These are phyloP conservation scores for Rhizomucor pusillus DNA, from an alignment of 371 early-diverging fungal genomes.

Conservation along the genomic window DNA sequence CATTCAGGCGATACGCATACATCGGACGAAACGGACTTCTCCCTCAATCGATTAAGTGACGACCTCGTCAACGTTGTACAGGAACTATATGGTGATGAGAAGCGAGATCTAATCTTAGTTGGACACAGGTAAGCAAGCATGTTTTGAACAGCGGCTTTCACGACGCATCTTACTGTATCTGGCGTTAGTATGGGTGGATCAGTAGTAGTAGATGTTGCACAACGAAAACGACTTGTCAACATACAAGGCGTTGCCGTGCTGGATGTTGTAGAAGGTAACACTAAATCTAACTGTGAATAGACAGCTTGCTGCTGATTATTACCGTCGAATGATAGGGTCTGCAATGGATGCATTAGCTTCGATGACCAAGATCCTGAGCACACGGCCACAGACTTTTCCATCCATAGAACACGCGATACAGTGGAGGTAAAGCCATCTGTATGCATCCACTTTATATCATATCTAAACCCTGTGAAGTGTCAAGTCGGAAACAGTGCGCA, in stretches of 20 bases:
- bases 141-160: not conserved
- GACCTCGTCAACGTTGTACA: conserved; percentile 60
- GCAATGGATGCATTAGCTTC: conserved; percentile 75
- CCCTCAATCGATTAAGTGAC: conserved; percentile 49
- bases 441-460: not conserved
- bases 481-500: conserved; percentile 62
- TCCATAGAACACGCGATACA: conserved; percentile 63
- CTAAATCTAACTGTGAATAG: conserved; percentile 10
- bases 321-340: conserved; percentile 29
- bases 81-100: conserved; percentile 20
- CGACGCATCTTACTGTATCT: not conserved
- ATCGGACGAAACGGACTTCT: conserved; percentile 54
- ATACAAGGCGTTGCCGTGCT: conserved; percentile 75
- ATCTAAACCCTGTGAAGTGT: conserved; percentile 26
- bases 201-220: conserved; percentile 76
- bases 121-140: conserved; percentile 71
- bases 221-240: conserved; percentile 47
- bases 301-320: conserved; percentile 19
- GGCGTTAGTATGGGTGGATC: conserved; percentile 94
- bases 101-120: conserved; percentile 67
- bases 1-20: conserved; percentile 50
- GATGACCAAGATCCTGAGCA: conserved; percentile 60
- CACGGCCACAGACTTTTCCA: conserved; percentile 61
- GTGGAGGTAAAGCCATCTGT: conserved; percentile 50
- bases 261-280: conserved; percentile 90